Percentiles rank a stretch among this genome's conserved stretches.
phyloP scores from a whole-genome alignment of 257 asterid species.

The Schizonepeta tenuifolia region DNA sequence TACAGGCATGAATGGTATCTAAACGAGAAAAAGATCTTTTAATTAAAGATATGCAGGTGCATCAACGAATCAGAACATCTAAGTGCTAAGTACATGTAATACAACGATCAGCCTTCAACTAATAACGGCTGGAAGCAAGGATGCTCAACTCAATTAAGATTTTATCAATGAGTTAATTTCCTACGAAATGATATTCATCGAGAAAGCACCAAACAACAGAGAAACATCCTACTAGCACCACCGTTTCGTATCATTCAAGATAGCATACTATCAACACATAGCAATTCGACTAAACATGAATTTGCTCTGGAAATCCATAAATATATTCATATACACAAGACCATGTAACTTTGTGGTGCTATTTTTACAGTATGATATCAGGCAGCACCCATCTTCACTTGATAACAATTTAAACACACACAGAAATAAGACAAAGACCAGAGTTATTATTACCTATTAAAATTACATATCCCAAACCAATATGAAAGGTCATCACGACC shows the following conservation, averaged over 20 bases:
- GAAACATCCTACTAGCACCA: neutral
- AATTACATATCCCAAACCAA: slow-evolving; percentile 60
- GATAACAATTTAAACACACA: slow-evolving; percentile 32
- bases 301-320: slow-evolving; percentile 25
- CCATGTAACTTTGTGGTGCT: slow-evolving; percentile 29
- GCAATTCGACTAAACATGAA: slow-evolving; percentile 9
- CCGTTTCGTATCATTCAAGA: neutral
- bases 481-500: slow-evolving; percentile 27
- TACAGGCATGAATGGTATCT: neutral
- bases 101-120: neutral
- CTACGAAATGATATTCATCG: neutral
- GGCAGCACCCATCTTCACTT: slow-evolving; percentile 37
- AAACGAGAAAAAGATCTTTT: neutral
- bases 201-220: neutral
- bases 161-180: neutral
- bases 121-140: neutral
- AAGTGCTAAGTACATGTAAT: neutral
- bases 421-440: slow-evolving; percentile 32
- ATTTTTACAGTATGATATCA: slow-evolving; percentile 49
- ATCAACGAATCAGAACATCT: neutral
- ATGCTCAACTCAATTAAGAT: neutral
- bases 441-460: slow-evolving; percentile 48
- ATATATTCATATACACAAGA: slow-evolving; percentile 28
- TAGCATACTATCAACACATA: slow-evolving; percentile 6
- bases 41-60: neutral